Conservation (phyloP, 768 basidiomycete genomes). For the Tylopilus sp. region DNA sequence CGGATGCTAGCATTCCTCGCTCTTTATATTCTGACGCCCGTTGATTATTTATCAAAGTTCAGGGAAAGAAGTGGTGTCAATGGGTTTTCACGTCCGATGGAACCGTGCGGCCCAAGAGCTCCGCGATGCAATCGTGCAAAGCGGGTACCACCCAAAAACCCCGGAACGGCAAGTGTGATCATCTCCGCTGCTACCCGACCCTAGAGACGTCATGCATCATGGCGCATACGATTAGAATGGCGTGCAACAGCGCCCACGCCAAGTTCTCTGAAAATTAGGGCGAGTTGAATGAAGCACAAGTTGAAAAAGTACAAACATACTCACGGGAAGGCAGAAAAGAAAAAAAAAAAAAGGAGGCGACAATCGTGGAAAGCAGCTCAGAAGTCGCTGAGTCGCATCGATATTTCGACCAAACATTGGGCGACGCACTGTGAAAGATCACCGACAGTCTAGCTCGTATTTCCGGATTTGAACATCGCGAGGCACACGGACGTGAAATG, state of each 20-base stretch:
- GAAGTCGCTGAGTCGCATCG: no score
- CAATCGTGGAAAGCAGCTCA: no score
- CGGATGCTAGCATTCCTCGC: no score
- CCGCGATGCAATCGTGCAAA: constrained; percentile 26
- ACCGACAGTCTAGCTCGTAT: not conserved
- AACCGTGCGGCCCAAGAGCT: constrained; percentile 15
- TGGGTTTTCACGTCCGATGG: constrained; percentile 16
- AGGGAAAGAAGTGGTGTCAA: not conserved
- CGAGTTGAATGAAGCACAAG: no score
- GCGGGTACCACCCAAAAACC: not conserved
- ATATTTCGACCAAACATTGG: no score
- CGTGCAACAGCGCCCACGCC: no score
- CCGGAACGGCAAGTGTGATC: not conserved
- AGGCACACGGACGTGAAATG: constrained; percentile 18
- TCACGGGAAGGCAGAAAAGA: no score
- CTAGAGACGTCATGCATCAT: not conserved
- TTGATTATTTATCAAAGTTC: no score
- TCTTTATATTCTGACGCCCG: no score
- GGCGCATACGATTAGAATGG: not conserved
- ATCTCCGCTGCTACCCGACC: not conserved
- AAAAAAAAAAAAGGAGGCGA: no score
- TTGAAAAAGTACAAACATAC: not conserved
- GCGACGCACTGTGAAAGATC: no score
- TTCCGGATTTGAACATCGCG: constrained; percentile 9
- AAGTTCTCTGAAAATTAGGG: no score